A percentile compares a stretch with the other conserved stretches of the same genome.
Conservation (phyloP, 2,329 filamentous ascomycete genomes). For the Fusarium lateritium region DNA sequence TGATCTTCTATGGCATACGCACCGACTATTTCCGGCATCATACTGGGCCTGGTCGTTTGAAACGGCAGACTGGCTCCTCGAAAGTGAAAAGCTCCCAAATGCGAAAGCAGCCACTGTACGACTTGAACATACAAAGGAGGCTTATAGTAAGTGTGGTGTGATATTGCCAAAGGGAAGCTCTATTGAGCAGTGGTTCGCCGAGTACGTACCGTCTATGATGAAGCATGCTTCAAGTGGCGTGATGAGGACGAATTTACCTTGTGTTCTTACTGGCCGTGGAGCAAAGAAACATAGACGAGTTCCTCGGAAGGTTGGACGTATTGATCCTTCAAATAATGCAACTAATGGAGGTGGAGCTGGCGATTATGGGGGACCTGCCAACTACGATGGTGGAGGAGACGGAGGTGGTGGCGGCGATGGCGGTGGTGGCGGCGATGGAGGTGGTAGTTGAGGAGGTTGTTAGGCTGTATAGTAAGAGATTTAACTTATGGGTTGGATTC, state of each 20-base stretch:
- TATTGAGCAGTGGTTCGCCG: background rate
- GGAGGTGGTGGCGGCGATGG: background rate
- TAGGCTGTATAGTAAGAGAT: background rate
- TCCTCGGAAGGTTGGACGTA: background rate
- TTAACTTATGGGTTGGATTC: too few relatives aligned
- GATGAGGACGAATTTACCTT: background rate
- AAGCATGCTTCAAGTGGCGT: background rate
- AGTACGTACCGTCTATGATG: background rate
- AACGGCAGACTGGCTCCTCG: conserved; percentile 3
- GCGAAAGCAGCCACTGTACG: accelerated
- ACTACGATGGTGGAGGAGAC: conserved; percentile 3
- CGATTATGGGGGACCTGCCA: background rate
- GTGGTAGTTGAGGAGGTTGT: background rate
- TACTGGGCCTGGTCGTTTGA: conserved; percentile 10
- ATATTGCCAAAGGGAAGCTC: accelerated
- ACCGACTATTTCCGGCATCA: background rate
- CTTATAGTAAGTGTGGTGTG: background rate
- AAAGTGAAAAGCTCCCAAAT: background rate
- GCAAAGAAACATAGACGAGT: background rate
- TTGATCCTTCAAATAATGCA: background rate
- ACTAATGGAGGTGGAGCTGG: conserved; percentile 1
- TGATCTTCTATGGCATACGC: conserved; percentile 13
- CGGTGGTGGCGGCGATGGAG: background rate
- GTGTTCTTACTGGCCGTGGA: background rate
- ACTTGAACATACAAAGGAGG: background rate